phyloP scores from a whole-genome alignment of 345 rosid species.

The Sonneratia caseolaris region DNA sequence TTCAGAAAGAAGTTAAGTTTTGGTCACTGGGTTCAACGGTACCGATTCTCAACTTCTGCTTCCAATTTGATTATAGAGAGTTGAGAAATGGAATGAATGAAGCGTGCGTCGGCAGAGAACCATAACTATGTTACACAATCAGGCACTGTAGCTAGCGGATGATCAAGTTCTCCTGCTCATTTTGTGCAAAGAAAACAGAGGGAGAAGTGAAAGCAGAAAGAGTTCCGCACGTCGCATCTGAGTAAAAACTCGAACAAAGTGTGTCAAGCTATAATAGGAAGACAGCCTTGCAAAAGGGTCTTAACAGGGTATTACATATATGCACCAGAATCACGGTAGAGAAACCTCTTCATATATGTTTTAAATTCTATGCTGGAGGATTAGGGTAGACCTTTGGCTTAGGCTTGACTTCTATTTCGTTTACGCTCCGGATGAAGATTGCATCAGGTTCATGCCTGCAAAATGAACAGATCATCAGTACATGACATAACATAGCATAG shows the following conservation, averaged over 20 bases:
- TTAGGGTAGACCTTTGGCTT: conserved; percentile 79
- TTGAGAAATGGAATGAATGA: no score
- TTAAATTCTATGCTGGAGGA: conserved; percentile 40
- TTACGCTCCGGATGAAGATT: conserved; percentile 71
- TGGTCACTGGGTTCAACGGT: no score
- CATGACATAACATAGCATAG: neutral
- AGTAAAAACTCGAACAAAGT: neutral
- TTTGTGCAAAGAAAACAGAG: neutral
- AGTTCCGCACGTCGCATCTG: neutral
- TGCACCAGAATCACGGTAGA: neutral
- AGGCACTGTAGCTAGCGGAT: no score
- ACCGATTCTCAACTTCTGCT: no score
- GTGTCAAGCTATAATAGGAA: neutral
- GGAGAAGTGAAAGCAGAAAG: neutral
- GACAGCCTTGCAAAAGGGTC: neutral
- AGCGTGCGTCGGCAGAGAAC: no score
- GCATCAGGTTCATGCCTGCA: conserved; percentile 92
- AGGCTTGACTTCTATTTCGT: conserved; percentile 95
- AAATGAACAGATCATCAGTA: conserved; percentile 8
- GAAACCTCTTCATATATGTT: neutral
- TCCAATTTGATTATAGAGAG: no score
- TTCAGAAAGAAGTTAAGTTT: no score
- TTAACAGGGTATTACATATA: neutral
- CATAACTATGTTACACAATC: no score
- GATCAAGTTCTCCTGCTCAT: no score